Conservation (phyloP, 495 filamentous ascomycete species). For the Aspergillus wentii region DNA sequence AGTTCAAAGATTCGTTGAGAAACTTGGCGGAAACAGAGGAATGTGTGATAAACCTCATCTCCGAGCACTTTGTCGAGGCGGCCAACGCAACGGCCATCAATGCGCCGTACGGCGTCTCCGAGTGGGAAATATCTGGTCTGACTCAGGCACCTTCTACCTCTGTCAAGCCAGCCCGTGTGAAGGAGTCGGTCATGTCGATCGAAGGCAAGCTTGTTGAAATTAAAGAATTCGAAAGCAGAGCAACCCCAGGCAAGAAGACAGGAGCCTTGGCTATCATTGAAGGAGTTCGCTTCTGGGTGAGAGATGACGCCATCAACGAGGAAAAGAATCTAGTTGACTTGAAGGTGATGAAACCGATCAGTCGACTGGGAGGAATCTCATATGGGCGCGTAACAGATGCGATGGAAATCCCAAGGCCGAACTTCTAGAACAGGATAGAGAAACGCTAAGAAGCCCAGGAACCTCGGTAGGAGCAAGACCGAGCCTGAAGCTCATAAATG, state of each 20-base stretch:
- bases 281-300: slow-evolving; percentile 80
- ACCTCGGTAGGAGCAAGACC: too few relatives aligned
- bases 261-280: slow-evolving; percentile 75
- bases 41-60: slow-evolving; percentile 80
- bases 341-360: slow-evolving; percentile 65
- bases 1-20: slow-evolving; percentile 69
- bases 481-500: too few relatives aligned
- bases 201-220: slow-evolving; percentile 73
- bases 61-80: slow-evolving; percentile 80
- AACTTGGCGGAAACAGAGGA: slow-evolving; percentile 70
- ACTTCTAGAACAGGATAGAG: slow-evolving; percentile 25
- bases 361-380: slow-evolving; percentile 76
- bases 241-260: slow-evolving; percentile 63
- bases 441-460: too few relatives aligned
- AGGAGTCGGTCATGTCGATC: slow-evolving; percentile 75
- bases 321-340: slow-evolving; percentile 68
- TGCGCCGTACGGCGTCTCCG: slow-evolving; percentile 69
- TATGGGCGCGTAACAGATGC: slow-evolving; percentile 69
- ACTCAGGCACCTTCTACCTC: slow-evolving; percentile 61
- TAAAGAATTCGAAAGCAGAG: slow-evolving; percentile 69
- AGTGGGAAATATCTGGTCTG: slow-evolving; percentile 78
- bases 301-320: slow-evolving; percentile 84
- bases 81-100: slow-evolving; percentile 78
- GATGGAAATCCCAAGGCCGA: slow-evolving; percentile 70
- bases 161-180: slow-evolving; percentile 69